Evolutionary conservation across 1,139 yeast genomes (phyloP).

Genomic region (Protomyces gravidus): DNA sequence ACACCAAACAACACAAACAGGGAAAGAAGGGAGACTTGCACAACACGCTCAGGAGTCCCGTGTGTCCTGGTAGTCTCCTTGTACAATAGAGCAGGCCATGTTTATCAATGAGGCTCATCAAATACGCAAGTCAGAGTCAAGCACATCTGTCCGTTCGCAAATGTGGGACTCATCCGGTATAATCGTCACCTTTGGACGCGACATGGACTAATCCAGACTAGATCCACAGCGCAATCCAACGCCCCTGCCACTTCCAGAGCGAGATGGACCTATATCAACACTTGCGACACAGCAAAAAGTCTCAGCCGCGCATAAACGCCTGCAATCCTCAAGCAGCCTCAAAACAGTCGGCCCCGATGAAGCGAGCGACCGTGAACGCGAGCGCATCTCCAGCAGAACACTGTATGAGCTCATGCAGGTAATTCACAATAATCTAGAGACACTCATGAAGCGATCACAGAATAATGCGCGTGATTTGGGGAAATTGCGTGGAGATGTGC

Average conservation of each 20-base stretch:
- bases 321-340: constrained; percentile 7
- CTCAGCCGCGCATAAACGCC: constrained; percentile 14
- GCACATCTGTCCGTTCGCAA: constrained; percentile 9
- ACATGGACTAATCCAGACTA: not conserved
- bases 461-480: constrained; percentile 26
- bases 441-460: constrained; percentile 22
- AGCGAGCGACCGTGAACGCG: not conserved
- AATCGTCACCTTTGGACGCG: not conserved
- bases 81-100: no score
- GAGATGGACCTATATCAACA: constrained; percentile 11
- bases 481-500: constrained; percentile 18
- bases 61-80: no score
- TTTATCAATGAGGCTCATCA: not conserved
- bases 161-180: constrained; percentile 28
- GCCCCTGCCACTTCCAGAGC: constrained; percentile 24
- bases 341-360: constrained; percentile 8
- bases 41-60: no score
- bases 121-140: constrained; percentile 17
- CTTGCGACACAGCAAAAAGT: constrained; percentile 18
- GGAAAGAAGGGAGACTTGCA: no score
- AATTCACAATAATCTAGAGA: constrained; percentile 17
- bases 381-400: constrained; percentile 2
- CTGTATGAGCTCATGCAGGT: constrained; percentile 13
- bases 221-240: constrained; percentile 23
- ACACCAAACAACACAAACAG: no score